Percentiles rank a stretch among this genome's conserved stretches.
phyloP scores from a whole-genome alignment of 2,329 filamentous ascomycete genomes.

The Venturia pyrina region DNA sequence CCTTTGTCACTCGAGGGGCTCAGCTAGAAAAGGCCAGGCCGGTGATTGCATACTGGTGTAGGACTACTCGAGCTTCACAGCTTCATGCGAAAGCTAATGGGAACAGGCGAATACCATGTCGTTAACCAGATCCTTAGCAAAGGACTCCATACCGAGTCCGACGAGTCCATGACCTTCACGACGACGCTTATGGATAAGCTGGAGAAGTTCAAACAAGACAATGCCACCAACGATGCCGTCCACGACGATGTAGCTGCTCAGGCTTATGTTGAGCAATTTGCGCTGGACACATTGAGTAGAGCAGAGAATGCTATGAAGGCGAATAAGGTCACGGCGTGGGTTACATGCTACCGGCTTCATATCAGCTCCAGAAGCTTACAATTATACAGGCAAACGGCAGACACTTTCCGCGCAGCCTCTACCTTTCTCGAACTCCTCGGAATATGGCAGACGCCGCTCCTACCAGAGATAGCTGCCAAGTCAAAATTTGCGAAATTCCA shows the following conservation, averaged over 20 bases:
- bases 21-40: constrained; percentile 80
- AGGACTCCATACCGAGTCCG: constrained; percentile 65
- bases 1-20: constrained; percentile 71
- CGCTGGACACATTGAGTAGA: constrained; percentile 73
- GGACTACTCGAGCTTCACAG: constrained; percentile 21
- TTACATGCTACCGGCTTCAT: constrained; percentile 8
- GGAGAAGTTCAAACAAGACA: constrained; percentile 66
- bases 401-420: constrained; percentile 84
- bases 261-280: constrained; percentile 92
- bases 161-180: constrained; percentile 72
- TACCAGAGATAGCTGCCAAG: constrained; percentile 70
- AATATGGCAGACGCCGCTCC: constrained; percentile 57
- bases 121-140: constrained; percentile 83
- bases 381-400: constrained; percentile 67
- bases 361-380: constrained; percentile 11
- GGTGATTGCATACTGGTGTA: constrained; percentile 92
- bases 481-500: constrained; percentile 97
- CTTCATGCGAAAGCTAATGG: constrained; percentile 15
- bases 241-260: constrained; percentile 77
- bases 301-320: constrained; percentile 74
- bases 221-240: constrained; percentile 71
- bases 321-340: constrained; percentile 70
- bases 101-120: constrained; percentile 75
- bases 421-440: constrained; percentile 84
- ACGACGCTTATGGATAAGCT: constrained; percentile 82